Base-by-base conservation (phyloP, 768 basidiomycete species). In the Trametes coccinea region DNA sequence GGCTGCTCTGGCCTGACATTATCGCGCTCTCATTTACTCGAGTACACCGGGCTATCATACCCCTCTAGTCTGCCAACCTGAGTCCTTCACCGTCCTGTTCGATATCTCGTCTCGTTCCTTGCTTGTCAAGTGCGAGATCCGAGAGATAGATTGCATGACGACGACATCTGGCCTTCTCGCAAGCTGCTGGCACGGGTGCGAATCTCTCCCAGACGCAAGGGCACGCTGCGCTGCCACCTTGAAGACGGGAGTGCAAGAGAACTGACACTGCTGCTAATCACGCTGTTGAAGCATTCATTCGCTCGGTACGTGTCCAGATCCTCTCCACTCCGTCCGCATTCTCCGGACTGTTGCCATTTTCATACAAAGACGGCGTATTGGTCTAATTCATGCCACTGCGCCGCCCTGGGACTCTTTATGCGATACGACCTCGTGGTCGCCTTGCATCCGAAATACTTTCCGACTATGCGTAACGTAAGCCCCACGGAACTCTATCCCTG, bases 291-390 rank as follows among this genome's bases (percentile, higher is more conserved):
- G 47, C 55, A 8, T 46, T 16, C 41, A 39, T 39, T 40, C 43
- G 48, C 47, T 50, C 50, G 55, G 55, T 62, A 51, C 37, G 61
- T 62, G 55, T 44, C 48, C 17, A 31, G 13, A 49, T 29, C 30
- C 50, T 39, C 40, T 49, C 43, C 17, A 16, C 41, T 17, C 34
- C 43, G 16, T 10, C 41, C 34, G 31, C 14, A 11, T 16, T 16
- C 31, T 30, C 49, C 29, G 53, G 22, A 45, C 33, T 34, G 16
- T 61, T 30, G 34, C 60, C 43, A 22, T 53, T 17, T 39, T 17
- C 27, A 46, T 34, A 56, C 31, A 39, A 34, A 22, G 49, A 62
- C 61, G 61, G 55, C 55, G 61, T 52, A 62, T 52, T 56, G 55
- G 54, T 41, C 41, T 56, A 45, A 50, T 52, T 51, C 29, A 44